Evolutionary conservation across 345 rosid species (phyloP).

Genomic region (Bruguiera gymnorhiza): DNA sequence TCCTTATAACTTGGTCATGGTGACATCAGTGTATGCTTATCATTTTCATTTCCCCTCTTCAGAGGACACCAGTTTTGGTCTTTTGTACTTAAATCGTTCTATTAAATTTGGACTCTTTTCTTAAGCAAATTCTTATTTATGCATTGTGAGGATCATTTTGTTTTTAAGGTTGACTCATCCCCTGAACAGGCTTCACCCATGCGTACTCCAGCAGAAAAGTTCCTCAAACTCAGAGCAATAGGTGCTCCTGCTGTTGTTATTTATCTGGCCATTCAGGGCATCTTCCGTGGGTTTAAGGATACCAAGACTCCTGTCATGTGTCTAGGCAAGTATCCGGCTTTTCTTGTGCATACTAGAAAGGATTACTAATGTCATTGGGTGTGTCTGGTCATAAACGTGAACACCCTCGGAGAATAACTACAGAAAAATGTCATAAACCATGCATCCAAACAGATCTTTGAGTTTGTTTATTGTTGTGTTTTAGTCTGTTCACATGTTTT

Average conservation of each 20-base stretch:
- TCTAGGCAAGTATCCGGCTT: slow-evolving; percentile 22
- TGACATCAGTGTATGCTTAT: neutral
- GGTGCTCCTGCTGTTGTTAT: slow-evolving; percentile 42
- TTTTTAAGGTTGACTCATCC: slow-evolving; percentile 3
- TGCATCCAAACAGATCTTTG: slow-evolving; percentile 2
- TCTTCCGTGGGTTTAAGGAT: slow-evolving; percentile 40
- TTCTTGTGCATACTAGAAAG: slow-evolving; percentile 1
- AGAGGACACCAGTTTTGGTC: neutral
- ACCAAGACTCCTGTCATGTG: slow-evolving; percentile 39
- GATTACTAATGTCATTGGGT: neutral
- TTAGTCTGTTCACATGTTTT: neutral
- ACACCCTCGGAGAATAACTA: too few relatives aligned
- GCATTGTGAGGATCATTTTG: neutral
- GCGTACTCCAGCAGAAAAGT: slow-evolving; percentile 27
- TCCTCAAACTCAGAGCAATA: slow-evolving; percentile 32
- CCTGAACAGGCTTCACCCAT: slow-evolving; percentile 37
- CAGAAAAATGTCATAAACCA: neutral
- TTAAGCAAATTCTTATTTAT: neutral
- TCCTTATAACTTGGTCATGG: neutral
- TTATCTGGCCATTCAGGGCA: slow-evolving; percentile 38
- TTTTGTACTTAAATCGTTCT: slow-evolving; percentile 3
- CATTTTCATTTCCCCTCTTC: neutral
- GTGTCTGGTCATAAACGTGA: too few relatives aligned
- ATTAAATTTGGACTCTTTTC: neutral
- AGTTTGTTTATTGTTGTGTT: neutral